Base-by-base conservation (phyloP, 163 green algal genomes). In the Chloromonas sp. region DNA sequence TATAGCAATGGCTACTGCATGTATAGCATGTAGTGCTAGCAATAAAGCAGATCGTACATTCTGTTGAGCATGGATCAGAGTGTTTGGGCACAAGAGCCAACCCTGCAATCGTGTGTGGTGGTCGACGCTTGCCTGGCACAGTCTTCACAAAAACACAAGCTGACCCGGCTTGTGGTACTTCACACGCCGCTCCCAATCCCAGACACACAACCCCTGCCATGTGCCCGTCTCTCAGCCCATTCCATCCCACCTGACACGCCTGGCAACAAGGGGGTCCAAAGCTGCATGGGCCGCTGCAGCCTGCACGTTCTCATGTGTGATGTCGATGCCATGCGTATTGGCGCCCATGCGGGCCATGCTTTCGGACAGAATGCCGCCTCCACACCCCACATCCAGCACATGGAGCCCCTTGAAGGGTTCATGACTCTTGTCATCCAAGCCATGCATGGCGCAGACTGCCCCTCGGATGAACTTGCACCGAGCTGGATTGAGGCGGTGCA, bases 311-410 rank as follows among this genome's bases (percentile, higher is more conserved):
- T 92, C 89, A 58, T 87, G 60, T 61, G 93, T 93, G 15, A 96
- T 89, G 84, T 99, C 96, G 15, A 98, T 95, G 11, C 93, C 96
- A 15, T 90, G 93, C 36, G 98, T 95, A 14, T 85, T 3, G 0
- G 93, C 95, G 1, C 95, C 96, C 84, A 98, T 85, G 74, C 93
- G 87, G 0, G 95, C 95, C 59, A 98, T 85, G 1, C 92, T 87
- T 90, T 98, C 96, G 13, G 86, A 82, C 36, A 99, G 88, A 60
- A 99, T 92, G 36, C 96, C 96, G 11, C 96, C 96, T 2, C 96
- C 96, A 87, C 96, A 99, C 57, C 96, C 96, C n/a, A 99, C 95
- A 86, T 99, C 96, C 77, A 98, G 85, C 66, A 98, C 85, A 0
- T 80, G 82, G 14, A 97, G 86, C 1, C 92, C 93, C 58, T 82